A percentile compares a stretch with the other conserved stretches of the same genome.
These are phyloP conservation scores for Geranium brycei DNA, from an alignment of 345 rosid genomes.

Conservation along the genomic window DNA sequence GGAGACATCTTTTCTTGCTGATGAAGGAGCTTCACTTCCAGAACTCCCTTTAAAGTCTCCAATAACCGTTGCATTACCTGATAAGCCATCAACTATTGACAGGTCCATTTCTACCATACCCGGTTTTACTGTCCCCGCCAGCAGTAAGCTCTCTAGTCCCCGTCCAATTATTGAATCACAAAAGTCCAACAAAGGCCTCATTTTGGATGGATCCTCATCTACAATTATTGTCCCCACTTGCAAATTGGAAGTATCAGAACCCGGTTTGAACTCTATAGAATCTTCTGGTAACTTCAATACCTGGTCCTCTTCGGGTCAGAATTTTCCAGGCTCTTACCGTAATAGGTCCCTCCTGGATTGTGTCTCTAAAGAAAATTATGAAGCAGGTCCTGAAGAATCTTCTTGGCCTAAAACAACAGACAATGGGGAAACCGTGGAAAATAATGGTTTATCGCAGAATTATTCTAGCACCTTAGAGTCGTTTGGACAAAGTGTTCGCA, in stretches of 20 bases:
- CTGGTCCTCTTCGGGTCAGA: slow-evolving; percentile 9
- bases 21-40: slow-evolving; percentile 95
- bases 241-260: slow-evolving; percentile 17
- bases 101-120: slow-evolving; percentile 86
- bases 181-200: slow-evolving; percentile 20
- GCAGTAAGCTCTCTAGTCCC: slow-evolving; percentile 28
- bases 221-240: slow-evolving; percentile 16
- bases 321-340: slow-evolving; percentile 9
- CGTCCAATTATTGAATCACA: slow-evolving; percentile 28
- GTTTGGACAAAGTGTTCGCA: slow-evolving; percentile 14
- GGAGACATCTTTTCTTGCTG: slow-evolving; percentile 94
- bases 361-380: slow-evolving; percentile 9
- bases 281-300: slow-evolving; percentile 7
- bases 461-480: slow-evolving; percentile 11
- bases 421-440: slow-evolving; percentile 5
- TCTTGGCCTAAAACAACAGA: slow-evolving; percentile 13
- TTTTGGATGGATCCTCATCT: slow-evolving; percentile 15
- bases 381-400: slow-evolving; percentile 26
- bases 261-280: slow-evolving; percentile 10
- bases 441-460: slow-evolving; percentile 11
- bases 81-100: slow-evolving; percentile 52
- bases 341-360: slow-evolving; percentile 10
- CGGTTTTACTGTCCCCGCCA: slow-evolving; percentile 43
- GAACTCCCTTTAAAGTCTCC: slow-evolving; percentile 76
- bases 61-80: slow-evolving; percentile 77